Percentiles rank a stretch among this genome's conserved stretches.
These are phyloP conservation scores for Chaetomium sp. DNA, from an alignment of 2,329 filamentous ascomycete genomes.

Conservation along the genomic window DNA sequence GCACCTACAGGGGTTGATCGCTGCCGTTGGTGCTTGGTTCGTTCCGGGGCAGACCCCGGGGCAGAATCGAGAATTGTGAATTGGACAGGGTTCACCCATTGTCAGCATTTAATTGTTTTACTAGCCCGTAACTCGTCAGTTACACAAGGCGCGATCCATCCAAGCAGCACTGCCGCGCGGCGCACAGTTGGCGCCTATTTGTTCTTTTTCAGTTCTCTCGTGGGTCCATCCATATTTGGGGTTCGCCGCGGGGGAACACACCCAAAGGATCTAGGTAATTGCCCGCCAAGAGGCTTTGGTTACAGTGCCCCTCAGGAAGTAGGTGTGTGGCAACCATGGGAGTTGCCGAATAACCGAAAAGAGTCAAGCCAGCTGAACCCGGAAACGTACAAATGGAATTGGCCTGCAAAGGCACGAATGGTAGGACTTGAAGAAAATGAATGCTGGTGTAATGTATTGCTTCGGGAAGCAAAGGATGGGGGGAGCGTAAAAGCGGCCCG, in stretches of 20 bases:
- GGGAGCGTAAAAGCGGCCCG: background rate
- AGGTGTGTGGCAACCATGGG: background rate
- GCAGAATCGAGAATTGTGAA: background rate
- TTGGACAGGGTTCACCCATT: background rate
- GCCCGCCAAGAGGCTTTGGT: background rate
- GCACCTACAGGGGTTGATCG: background rate
- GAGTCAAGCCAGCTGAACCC: background rate
- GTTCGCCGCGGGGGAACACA: background rate
- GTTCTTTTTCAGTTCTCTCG: background rate
- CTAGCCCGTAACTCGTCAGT: background rate
- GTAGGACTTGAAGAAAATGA: background rate
- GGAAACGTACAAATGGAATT: background rate
- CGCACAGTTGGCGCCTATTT: background rate
- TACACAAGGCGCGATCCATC: background rate
- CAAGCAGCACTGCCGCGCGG: background rate
- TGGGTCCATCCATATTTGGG: background rate
- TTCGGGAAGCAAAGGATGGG: background rate
- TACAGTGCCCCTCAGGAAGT: too few relatives aligned
- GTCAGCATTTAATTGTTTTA: background rate
- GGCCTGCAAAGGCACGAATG: background rate
- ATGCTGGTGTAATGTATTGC: background rate
- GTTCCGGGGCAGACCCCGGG: background rate
- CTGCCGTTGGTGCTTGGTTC: background rate
- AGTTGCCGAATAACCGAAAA: background rate
- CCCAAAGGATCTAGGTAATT: background rate